These are phyloP conservation scores for Albophoma yamanashiensis DNA, from an alignment of 2,329 filamentous ascomycete species.

Conservation along the genomic window DNA sequence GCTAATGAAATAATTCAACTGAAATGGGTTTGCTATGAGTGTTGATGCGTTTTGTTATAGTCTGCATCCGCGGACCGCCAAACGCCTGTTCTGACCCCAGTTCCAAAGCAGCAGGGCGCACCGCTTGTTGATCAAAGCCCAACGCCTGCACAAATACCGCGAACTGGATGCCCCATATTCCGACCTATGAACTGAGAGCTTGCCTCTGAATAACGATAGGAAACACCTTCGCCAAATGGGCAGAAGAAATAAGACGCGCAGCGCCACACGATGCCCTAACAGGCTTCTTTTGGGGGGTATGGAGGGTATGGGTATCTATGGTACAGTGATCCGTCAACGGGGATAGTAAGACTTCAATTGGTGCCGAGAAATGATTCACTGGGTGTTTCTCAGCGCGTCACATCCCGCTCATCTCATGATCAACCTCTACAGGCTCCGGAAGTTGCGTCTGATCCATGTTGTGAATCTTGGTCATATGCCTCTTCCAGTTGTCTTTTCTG, in stretches of 20 bases:
- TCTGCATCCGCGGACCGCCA: background rate
- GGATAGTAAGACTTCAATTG: background rate
- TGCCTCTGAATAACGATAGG: background rate
- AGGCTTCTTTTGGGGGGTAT: background rate
- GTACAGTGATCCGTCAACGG: background rate
- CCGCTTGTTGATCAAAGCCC: background rate
- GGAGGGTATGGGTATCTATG: background rate
- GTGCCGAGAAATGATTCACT: background rate
- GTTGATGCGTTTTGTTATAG: background rate
- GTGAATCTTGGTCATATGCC: conserved; percentile 53
- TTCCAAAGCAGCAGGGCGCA: background rate
- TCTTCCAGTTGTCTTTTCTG: conserved; percentile 51
- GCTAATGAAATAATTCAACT: conserved; percentile 48
- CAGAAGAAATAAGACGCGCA: background rate
- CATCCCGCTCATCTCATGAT: conserved; percentile 20
- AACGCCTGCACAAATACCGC: background rate
- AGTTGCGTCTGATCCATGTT: conserved; percentile 26
- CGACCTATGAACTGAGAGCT: background rate
- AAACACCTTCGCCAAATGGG: background rate
- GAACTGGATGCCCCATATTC: background rate
- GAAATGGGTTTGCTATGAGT: conserved; percentile 8
- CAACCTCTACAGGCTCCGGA: conserved; percentile 31
- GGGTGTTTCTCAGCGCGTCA: background rate
- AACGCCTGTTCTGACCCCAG: background rate
- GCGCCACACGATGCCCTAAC: background rate